Conservation (phyloP, 108 stramenopile genomes). For the Bacterosira constricta region DNA sequence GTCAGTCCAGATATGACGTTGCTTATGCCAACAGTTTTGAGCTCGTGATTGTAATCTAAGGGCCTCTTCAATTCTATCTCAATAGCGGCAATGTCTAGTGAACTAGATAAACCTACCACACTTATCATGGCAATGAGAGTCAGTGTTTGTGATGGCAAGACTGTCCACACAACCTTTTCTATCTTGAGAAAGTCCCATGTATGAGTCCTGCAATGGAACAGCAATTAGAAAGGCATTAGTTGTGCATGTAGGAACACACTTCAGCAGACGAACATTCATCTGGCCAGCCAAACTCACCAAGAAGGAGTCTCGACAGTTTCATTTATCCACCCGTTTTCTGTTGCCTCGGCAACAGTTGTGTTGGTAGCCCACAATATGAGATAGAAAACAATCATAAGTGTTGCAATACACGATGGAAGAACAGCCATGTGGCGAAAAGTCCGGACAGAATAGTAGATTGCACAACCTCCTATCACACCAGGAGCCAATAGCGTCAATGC, state of each 20-base stretch:
- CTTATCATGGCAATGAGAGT: conserved; percentile 89
- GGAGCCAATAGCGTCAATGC: conserved; percentile 68
- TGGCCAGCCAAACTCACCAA: conserved; percentile 8
- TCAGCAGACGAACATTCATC: neutral
- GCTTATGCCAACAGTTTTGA: conserved; percentile 88
- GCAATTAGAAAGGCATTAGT: too few relatives aligned
- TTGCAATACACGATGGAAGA: conserved; percentile 79
- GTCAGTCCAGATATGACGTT: conserved; percentile 91
- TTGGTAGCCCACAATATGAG: conserved; percentile 53
- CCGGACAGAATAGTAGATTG: conserved; percentile 75
- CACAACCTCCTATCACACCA: conserved; percentile 79
- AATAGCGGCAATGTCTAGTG: conserved; percentile 97
- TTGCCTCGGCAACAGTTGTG: conserved; percentile 69
- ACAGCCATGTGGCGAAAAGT: conserved; percentile 79
- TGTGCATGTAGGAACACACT: too few relatives aligned
- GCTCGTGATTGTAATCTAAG: conserved; percentile 93
- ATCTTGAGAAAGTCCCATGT: conserved; percentile 84
- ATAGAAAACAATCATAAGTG: conserved; percentile 84
- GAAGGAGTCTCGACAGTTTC: conserved; percentile 37
- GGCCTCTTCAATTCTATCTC: conserved; percentile 94
- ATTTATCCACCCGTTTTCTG: conserved; percentile 82
- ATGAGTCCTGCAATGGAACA: conserved; percentile 65
- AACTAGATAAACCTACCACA: conserved; percentile 94
- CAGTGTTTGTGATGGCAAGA: conserved; percentile 62
- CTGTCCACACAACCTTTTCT: conserved; percentile 84